These are phyloP conservation scores for Candida multigemmis DNA, from an alignment of 805 yeast species.

Conservation along the genomic window DNA sequence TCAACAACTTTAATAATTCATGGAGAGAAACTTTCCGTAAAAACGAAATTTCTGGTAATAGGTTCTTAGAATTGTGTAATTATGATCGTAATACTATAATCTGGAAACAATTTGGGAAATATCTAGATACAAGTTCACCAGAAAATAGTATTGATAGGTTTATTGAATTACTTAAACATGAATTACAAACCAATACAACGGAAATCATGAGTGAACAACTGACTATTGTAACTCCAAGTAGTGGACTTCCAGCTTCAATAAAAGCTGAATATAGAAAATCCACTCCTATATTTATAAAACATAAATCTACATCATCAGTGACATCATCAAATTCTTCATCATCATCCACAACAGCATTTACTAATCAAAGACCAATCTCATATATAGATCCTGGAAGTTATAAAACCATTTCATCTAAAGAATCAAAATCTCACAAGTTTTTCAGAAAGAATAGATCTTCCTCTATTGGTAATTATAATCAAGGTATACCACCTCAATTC, in stretches of 20 bases:
- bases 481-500: too few relatives aligned
- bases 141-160: slow-evolving; percentile 47
- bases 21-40: slow-evolving; percentile 64
- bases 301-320: slow-evolving; percentile 10
- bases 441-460: slow-evolving; percentile 62
- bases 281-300: slow-evolving; percentile 18
- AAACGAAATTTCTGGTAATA: slow-evolving; percentile 49
- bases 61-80: slow-evolving; percentile 58
- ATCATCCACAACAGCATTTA: slow-evolving; percentile 3
- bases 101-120: slow-evolving; percentile 35
- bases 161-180: slow-evolving; percentile 10
- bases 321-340: slow-evolving; percentile 7
- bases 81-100: slow-evolving; percentile 42
- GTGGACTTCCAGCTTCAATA: slow-evolving; percentile 4
- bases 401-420: slow-evolving; percentile 9
- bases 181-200: slow-evolving; percentile 3
- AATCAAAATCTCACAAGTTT: slow-evolving; percentile 27
- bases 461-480: too few relatives aligned
- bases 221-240: slow-evolving; percentile 4
- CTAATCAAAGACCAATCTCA: slow-evolving; percentile 28
- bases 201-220: neutral
- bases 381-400: slow-evolving; percentile 22
- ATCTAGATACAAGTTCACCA: slow-evolving; percentile 30
- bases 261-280: slow-evolving; percentile 24
- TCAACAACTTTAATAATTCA: slow-evolving; percentile 57